Percentiles rank a stretch among this genome's conserved stretches.
These are phyloP conservation scores for Rhizomucor pusillus DNA, from an alignment of 371 early-diverging fungal genomes.

Conservation along the genomic window DNA sequence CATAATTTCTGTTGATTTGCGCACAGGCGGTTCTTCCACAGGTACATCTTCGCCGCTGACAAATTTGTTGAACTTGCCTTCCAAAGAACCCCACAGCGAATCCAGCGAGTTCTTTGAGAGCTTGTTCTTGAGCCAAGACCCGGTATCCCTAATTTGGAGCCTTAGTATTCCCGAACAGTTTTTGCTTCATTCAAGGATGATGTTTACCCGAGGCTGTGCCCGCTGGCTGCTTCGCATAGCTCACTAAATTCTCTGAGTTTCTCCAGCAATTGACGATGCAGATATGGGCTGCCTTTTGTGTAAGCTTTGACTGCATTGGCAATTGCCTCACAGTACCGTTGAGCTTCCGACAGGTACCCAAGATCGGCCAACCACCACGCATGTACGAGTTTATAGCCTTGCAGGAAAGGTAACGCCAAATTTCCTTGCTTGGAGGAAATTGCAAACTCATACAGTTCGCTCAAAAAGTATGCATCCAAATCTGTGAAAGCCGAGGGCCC, in stretches of 20 bases:
- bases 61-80: conserved; percentile 71
- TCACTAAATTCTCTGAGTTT: conserved; percentile 55
- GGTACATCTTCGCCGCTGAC: conserved; percentile 62
- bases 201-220: conserved; percentile 42
- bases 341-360: conserved; percentile 72
- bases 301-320: conserved; percentile 70
- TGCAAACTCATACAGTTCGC: conserved; percentile 84
- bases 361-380: conserved; percentile 82
- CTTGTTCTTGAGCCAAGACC: conserved; percentile 57
- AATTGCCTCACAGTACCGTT: conserved; percentile 75
- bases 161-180: not conserved
- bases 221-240: conserved; percentile 39
- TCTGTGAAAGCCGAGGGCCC: conserved; percentile 34
- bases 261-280: conserved; percentile 67
- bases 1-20: conserved; percentile 53
- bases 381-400: conserved; percentile 82
- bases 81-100: conserved; percentile 66
- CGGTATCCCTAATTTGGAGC: conserved; percentile 27
- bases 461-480: conserved; percentile 56
- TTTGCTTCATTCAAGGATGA: not conserved
- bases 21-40: conserved; percentile 25
- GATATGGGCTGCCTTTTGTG: conserved; percentile 73
- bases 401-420: conserved; percentile 76
- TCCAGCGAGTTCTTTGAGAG: conserved; percentile 62
- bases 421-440: conserved; percentile 51